Percentiles rank a stretch among this genome's conserved stretches.
These are phyloP conservation scores for Vigna unguiculata DNA, from an alignment of 306 rosid species.

Conservation along the genomic window DNA sequence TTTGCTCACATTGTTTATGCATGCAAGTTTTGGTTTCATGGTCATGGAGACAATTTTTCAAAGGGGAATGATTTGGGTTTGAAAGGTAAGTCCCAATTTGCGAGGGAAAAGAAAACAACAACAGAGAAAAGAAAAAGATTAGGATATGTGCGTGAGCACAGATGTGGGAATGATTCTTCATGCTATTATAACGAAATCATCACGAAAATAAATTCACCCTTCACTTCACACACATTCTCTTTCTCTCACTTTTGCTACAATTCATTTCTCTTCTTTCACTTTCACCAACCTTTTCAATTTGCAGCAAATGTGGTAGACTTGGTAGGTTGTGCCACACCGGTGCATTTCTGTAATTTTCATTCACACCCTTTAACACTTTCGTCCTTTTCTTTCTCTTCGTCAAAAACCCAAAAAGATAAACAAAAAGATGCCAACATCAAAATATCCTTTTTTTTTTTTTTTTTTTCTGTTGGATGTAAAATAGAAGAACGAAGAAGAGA, in stretches of 20 bases:
- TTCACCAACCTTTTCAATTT: slow-evolving; percentile 54
- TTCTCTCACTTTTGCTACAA: slow-evolving; percentile 8
- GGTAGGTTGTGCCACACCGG: slow-evolving; percentile 34
- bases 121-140: neutral
- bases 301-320: slow-evolving; percentile 44
- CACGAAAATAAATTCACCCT: slow-evolving; percentile 34
- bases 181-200: slow-evolving; percentile 57
- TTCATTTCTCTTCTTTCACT: slow-evolving; percentile 48
- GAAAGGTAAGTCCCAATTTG: slow-evolving; percentile 46
- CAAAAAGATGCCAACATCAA: neutral
- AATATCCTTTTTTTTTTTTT: neutral
- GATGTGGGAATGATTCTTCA: slow-evolving; percentile 47
- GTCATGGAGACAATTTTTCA: slow-evolving; percentile 79
- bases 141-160: slow-evolving; percentile 38
- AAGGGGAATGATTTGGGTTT: slow-evolving; percentile 68
- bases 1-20: slow-evolving; percentile 47
- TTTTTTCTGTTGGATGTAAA: neutral
- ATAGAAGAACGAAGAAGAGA: too few relatives aligned
- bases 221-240: neutral
- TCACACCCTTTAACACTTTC: neutral
- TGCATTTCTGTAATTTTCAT: slow-evolving; percentile 18
- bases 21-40: slow-evolving; percentile 51
- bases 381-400: neutral
- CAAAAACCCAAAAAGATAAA: neutral
- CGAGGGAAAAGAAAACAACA: slow-evolving; percentile 55